Base-by-base conservation (phyloP, 139 green algal genomes). In the Chlorella sp. region DNA sequence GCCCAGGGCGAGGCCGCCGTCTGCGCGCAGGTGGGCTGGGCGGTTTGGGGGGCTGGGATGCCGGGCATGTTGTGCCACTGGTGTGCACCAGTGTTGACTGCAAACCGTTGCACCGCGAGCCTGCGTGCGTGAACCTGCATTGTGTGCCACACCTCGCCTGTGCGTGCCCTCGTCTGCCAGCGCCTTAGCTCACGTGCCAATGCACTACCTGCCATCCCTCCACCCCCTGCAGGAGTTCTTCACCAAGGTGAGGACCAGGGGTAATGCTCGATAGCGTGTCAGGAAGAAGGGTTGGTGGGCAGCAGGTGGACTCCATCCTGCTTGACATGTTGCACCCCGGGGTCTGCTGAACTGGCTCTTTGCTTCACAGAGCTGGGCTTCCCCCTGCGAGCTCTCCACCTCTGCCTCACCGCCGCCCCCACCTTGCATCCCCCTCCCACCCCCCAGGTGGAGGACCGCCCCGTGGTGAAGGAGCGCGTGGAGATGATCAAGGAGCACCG, bases 371-470 rank as follows among this genome's bases (percentile, higher is more conserved):
- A n/a, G n/a, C n/a, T n/a, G n/a, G n/a, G n/a, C n/a, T n/a, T n/a
- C n/a, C n/a, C n/a, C n/a, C 58, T 30, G 19, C 58, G 6, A 34
- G 58, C 22, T 67, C 16, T 67, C 22, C 24, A 28, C 4, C 62
- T 20, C 62, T 11, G 11, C 46, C 46, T 54, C 11, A 54, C 46
- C 11, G 8, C 46, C 11, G 5, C n/a, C 46, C 6, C 38, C 34
- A 34, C 13, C 5, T 11, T 16, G n/a, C 32, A 11, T 28, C 30
- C 8, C 54, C 51, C 28, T 28, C 14, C 6, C 28, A 28, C 32
- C n/a, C 28, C 38, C 41, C 77, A 83, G 77, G 60, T 73, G 13
- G 87, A 91, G 88, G 88, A 91, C 73, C 86, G 88, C 62, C 86
- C 86, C 2, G 51, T 88, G 24, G 62, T 88, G 62, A 88, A 88